phyloP scores from a whole-genome alignment of 805 yeast species.

The Lachancea dasiensis region DNA sequence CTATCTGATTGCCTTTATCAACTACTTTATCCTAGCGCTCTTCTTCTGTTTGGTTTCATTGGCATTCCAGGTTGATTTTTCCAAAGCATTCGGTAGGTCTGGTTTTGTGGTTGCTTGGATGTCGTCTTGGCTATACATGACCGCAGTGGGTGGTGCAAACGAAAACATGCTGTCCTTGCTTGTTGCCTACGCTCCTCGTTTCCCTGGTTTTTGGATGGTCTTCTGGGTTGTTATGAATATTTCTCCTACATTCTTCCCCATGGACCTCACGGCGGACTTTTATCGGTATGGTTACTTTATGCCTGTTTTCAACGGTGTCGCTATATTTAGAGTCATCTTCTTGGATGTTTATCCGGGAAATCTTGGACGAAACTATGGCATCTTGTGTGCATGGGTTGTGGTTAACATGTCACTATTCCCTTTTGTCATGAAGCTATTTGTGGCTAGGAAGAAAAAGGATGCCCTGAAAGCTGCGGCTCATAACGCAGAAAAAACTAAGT shows the following conservation, averaged over 20 bases:
- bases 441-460: conserved; percentile 33
- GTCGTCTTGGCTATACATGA: conserved; percentile 59
- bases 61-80: conserved; percentile 61
- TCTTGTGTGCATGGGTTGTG: conserved; percentile 56
- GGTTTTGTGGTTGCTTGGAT: conserved; percentile 77
- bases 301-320: conserved; percentile 65
- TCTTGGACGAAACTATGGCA: conserved; percentile 55
- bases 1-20: conserved; percentile 41
- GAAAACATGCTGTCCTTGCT: conserved; percentile 55
- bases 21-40: conserved; percentile 53
- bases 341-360: conserved; percentile 51
- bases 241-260: conserved; percentile 61
- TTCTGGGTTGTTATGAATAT: conserved; percentile 65
- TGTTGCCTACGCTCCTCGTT: conserved; percentile 52
- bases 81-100: conserved; percentile 51
- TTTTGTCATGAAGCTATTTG: conserved; percentile 39
- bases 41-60: conserved; percentile 55
- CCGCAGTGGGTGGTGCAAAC: conserved; percentile 71
- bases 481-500: not conserved
- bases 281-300: conserved; percentile 60
- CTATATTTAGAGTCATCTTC: conserved; percentile 53
- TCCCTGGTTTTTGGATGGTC: conserved; percentile 65
- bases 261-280: conserved; percentile 51
- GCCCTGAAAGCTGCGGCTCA: conserved; percentile 21
- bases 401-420: conserved; percentile 42